phyloP scores from a whole-genome alignment of 208 protist genomes.

The Porcisia hertigi region DNA sequence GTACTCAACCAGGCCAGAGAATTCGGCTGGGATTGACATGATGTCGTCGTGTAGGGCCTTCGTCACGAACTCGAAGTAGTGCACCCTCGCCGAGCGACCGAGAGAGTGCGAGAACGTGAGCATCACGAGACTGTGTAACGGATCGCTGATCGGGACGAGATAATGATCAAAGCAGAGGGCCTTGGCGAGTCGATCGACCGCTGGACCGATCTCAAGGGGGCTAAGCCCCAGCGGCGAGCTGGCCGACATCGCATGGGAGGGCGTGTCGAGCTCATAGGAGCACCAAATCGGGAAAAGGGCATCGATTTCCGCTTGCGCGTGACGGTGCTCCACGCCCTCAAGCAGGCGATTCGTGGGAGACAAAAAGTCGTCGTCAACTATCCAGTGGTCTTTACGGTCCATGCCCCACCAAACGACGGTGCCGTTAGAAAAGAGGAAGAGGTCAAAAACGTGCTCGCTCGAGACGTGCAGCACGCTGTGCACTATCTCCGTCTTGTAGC shows the following conservation, averaged over 20 bases:
- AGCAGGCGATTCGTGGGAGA: slow-evolving; percentile 33
- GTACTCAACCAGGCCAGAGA: slow-evolving; percentile 64
- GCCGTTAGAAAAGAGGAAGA: slow-evolving; percentile 66
- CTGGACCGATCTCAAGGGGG: slow-evolving; percentile 24
- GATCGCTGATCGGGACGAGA: slow-evolving; percentile 45
- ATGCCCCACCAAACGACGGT: slow-evolving; percentile 80
- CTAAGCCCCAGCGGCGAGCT: slow-evolving; percentile 2
- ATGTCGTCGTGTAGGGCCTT: slow-evolving; percentile 60
- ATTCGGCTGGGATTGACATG: slow-evolving; percentile 50
- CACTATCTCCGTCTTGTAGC: slow-evolving; percentile 47
- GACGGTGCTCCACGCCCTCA: slow-evolving; percentile 46
- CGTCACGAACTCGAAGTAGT: slow-evolving; percentile 73
- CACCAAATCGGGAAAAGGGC: slow-evolving; percentile 73
- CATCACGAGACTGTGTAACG: slow-evolving; percentile 62
- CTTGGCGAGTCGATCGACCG: slow-evolving; percentile 53
- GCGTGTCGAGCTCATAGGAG: slow-evolving; percentile 61
- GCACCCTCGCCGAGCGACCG: slow-evolving; percentile 49
- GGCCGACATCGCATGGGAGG: slow-evolving; percentile 4
- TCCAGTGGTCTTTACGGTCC: slow-evolving; percentile 65
- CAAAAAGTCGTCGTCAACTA: slow-evolving; percentile 76
- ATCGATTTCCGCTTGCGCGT: slow-evolving; percentile 51
- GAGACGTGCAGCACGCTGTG: slow-evolving; percentile 65
- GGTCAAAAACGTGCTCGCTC: slow-evolving; percentile 47
- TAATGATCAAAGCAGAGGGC: slow-evolving; percentile 80
- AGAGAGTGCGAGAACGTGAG: slow-evolving; percentile 68